A percentile compares a stretch with the other conserved stretches of the same genome.
phyloP scores from a whole-genome alignment of 768 basidiomycete genomes.

The Dictyophora rubrovolvata region DNA sequence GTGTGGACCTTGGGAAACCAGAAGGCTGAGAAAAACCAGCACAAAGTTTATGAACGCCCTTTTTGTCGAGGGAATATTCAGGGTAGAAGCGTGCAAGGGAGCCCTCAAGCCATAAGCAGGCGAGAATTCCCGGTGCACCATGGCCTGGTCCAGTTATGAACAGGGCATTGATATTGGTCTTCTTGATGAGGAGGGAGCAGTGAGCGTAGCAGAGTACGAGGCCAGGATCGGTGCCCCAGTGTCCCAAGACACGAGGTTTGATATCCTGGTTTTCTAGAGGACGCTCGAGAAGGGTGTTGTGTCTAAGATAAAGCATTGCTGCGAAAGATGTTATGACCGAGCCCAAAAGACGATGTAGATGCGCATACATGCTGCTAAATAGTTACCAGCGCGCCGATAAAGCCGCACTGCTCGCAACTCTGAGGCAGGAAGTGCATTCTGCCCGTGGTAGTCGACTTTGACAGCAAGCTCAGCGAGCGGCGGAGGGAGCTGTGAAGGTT shows the following conservation, averaged over 20 bases:
- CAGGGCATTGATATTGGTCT: constrained; percentile 50
- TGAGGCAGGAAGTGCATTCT: constrained; percentile 33
- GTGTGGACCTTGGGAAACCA: constrained; percentile 63
- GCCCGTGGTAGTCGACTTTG: constrained; percentile 31
- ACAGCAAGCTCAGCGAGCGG: constrained; percentile 40
- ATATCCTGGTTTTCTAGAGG: constrained; percentile 56
- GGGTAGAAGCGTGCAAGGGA: constrained; percentile 52
- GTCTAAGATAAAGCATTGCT: constrained; percentile 78
- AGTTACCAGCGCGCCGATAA: constrained; percentile 56
- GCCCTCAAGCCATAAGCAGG: constrained; percentile 79
- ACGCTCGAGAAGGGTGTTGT: constrained; percentile 58
- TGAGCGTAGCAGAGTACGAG: constrained; percentile 64
- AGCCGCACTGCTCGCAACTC: constrained; percentile 42
- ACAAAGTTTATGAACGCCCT: constrained; percentile 59
- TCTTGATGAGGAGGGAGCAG: constrained; percentile 38
- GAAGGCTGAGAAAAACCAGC: constrained; percentile 70
- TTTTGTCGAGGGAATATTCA: constrained; percentile 42
- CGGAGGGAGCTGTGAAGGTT: constrained; percentile 57
- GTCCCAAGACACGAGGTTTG: constrained; percentile 72
- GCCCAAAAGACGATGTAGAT: background rate
- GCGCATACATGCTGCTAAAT: constrained; percentile 54
- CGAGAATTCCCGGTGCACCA: constrained; percentile 80
- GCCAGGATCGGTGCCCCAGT: constrained; percentile 81
- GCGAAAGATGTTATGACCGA: background rate
- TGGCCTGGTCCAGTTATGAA: constrained; percentile 82